Evolutionary conservation across 129 eudicot species (phyloP), one percentile per base, ranked within the genome.

Genomic region (Lonicera japonica): DNA sequence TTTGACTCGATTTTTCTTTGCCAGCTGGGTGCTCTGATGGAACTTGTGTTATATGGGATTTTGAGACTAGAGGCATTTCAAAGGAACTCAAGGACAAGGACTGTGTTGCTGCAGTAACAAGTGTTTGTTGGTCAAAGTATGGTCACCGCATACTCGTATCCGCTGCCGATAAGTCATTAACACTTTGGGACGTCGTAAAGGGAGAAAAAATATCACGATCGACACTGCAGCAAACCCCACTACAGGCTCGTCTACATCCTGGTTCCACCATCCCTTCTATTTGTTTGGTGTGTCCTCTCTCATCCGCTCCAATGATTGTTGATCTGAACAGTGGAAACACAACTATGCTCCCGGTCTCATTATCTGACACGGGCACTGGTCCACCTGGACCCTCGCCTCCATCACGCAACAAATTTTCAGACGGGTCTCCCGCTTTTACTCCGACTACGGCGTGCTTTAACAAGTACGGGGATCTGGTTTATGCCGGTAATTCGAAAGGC

Each of bases 21-120:
- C 57, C 78, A 88, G 99, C 96, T 77, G 99, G 99, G 40, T 92
- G 96, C 69, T 76, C 91, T 25, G 86, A 92, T 72, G 99, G 99
- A 64, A 88, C 81, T 72, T 87, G 96, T 63, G 80, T 92, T 11
- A 75, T 92, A 22, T 92, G 99, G 99, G 99, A 92, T 70, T 92
- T 82, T 53, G 91, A 78, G 64, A 92, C 99, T 24, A 72, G 99
- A 68, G 99, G 91, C 54, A 81, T 92, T 55, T 87, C 95, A 11
- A 85, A 81, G 74, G 95, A 78, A 57, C 80, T 92, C 38, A 80
- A 72, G 55, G 96, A 92, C 65, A 79, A 85, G 61, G 91, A 88
- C 25, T 88, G 85, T 64, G 71, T 67, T 57, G 83, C 91, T 57
- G 95, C 95, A 34, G 70, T 92, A 61, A 92, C 99, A 0, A 92